Evolutionary conservation across 2,329 filamentous ascomycete species (phyloP).

Genomic region (Talaromyces sp.): DNA sequence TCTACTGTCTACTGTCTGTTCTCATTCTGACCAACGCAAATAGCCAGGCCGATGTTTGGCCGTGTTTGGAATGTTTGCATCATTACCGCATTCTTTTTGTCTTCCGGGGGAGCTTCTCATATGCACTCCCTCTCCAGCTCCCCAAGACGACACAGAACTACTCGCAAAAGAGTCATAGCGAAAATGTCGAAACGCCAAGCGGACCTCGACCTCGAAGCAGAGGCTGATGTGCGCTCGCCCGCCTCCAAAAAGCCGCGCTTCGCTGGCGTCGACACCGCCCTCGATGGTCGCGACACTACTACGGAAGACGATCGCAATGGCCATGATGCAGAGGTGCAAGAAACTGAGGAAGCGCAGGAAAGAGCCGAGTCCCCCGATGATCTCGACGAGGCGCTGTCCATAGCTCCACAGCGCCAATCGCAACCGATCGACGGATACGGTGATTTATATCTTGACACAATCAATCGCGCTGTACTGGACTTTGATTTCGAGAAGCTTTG

Average conservation of each 20-base stretch:
- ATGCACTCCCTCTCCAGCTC: neutral
- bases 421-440: constrained; percentile 84
- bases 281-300: constrained; percentile 9
- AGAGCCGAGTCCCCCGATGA: constrained; percentile 26
- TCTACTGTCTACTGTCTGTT: neutral
- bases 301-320: constrained; percentile 32
- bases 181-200: constrained; percentile 46
- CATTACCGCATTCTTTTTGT: constrained; percentile 13
- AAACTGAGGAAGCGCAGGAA: constrained; percentile 25
- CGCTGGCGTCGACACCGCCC: constrained; percentile 29
- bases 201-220: constrained; percentile 38
- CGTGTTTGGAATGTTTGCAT: constrained; percentile 28
- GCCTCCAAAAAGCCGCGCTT: constrained; percentile 42
- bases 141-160: neutral
- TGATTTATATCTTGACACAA: constrained; percentile 96
- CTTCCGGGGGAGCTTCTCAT: neutral
- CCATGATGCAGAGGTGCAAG: constrained; percentile 35
- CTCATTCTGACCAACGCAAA: neutral
- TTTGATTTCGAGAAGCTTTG: constrained; percentile 99
- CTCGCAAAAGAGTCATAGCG: neutral
- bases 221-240: constrained; percentile 32
- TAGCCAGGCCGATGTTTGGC: neutral
- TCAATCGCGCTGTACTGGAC: constrained; percentile 86
- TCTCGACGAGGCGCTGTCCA: constrained; percentile 32
- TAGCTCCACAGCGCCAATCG: constrained; percentile 57